These are phyloP conservation scores for Elongisporangium anandrum DNA, from an alignment of 352 stramenopile species.

Conservation along the genomic window DNA sequence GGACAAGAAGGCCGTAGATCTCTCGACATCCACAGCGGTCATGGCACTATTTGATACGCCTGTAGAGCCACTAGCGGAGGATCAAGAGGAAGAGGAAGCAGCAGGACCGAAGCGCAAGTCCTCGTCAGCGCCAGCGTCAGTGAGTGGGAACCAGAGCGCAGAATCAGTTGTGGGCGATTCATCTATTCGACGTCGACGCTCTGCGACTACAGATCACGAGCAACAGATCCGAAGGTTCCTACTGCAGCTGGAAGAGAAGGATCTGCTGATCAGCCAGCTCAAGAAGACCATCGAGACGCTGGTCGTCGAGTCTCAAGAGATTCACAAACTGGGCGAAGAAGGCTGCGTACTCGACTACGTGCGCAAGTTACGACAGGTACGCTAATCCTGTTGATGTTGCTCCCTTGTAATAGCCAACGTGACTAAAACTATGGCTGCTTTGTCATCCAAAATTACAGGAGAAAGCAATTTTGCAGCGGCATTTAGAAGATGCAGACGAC, in stretches of 20 bases:
- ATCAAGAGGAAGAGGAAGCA: conserved; percentile 1
- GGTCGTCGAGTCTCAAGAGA: conserved; percentile 70
- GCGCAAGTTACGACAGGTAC: conserved; percentile 68
- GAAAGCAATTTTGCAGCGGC: conserved; percentile 53
- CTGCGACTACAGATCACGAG: conserved; percentile 17
- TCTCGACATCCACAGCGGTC: conserved; percentile 50
- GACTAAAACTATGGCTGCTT: no score
- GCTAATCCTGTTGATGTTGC: neutral
- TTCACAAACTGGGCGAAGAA: conserved; percentile 75
- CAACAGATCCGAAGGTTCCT: conserved; percentile 24
- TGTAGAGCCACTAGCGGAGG: neutral
- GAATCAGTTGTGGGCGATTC: neutral
- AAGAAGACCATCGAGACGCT: conserved; percentile 77
- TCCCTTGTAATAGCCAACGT: neutral
- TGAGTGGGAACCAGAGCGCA: conserved; percentile 1
- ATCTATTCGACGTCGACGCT: conserved; percentile 2
- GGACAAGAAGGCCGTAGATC: conserved; percentile 47
- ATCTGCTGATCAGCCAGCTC: conserved; percentile 74
- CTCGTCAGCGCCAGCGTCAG: neutral
- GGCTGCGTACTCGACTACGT: conserved; percentile 80
- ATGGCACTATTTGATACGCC: conserved; percentile 21
- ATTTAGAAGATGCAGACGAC: conserved; percentile 74
- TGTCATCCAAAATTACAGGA: no score
- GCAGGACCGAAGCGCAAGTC: neutral
- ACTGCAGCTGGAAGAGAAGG: conserved; percentile 80